Conservation (phyloP, 2,329 filamentous ascomycete genomes). For the Fusarium sp. region DNA sequence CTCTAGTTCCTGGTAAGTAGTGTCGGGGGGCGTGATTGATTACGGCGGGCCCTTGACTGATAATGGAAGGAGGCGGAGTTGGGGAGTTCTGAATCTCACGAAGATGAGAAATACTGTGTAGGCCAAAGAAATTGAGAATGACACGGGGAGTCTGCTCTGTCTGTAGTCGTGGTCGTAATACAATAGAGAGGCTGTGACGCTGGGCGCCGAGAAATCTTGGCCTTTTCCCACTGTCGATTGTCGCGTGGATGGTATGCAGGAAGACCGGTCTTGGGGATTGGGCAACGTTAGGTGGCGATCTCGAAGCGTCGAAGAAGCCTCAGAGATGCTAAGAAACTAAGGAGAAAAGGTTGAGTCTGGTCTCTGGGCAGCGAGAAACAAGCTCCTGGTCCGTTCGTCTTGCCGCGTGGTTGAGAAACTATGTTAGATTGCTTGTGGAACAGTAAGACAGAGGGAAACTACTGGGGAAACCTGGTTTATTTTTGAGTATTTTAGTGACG, state of each 20-base stretch:
- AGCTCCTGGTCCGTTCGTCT: constrained; percentile 25
- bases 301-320: constrained; percentile 30
- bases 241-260: constrained; percentile 20
- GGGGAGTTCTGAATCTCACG: not conserved
- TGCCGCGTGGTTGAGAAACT: constrained; percentile 11
- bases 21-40: constrained; percentile 12
- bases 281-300: constrained; percentile 25
- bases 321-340: constrained; percentile 4
- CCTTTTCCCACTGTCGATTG: constrained; percentile 24
- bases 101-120: not conserved
- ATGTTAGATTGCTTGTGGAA: constrained; percentile 7
- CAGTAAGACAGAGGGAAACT: constrained; percentile 8
- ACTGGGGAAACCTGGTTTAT: constrained; percentile 18
- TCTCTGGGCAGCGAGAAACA: not conserved
- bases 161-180: not conserved
- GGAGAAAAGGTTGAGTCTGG: not conserved
- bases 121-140: not conserved
- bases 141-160: not conserved
- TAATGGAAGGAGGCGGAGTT: constrained; percentile 22
- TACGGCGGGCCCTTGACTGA: constrained; percentile 21
- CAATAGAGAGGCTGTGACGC: constrained; percentile 24
- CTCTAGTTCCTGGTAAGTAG: constrained; percentile 1
- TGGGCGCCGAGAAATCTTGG: constrained; percentile 35
- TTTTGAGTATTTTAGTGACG: constrained; percentile 12
- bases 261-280: constrained; percentile 9